Percentiles rank a stretch among this genome's conserved stretches.
Conservation (phyloP, 129 eudicot genomes). For the Dittrichia graveolens region DNA sequence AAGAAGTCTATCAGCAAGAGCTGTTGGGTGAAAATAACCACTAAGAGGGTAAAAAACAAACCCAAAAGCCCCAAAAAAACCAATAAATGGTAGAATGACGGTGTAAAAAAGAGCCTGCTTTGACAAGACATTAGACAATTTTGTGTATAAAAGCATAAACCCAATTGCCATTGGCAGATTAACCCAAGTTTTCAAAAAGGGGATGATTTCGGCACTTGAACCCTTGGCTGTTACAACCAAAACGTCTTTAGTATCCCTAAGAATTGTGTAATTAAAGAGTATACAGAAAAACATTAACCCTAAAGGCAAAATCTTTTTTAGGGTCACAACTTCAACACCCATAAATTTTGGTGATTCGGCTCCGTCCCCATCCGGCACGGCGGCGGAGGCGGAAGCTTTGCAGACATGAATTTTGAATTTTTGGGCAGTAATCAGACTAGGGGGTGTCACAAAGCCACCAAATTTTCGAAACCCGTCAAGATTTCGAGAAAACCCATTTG, state of each 20-base stretch:
- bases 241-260: constrained; percentile 97
- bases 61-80: constrained; percentile 99
- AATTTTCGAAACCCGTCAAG: constrained; percentile 54
- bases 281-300: constrained; percentile 97
- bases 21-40: constrained; percentile 78
- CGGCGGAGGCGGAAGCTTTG: constrained; percentile 68
- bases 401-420: constrained; percentile 51
- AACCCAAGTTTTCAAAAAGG: constrained; percentile 98
- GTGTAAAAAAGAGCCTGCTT: constrained; percentile 83
- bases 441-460: constrained; percentile 48
- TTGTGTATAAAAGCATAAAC: constrained; percentile 87
- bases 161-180: constrained; percentile 99
- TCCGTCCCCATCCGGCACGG: constrained; percentile 54
- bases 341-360: constrained; percentile 60
- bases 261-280: constrained; percentile 87
- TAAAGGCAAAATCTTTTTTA: constrained; percentile 86
- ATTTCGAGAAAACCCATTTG: constrained; percentile 55
- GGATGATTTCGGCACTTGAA: constrained; percentile 98
- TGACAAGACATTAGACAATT: constrained; percentile 79
- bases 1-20: constrained; percentile 87
- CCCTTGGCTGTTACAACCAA: constrained; percentile 97
- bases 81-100: constrained; percentile 85
- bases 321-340: constrained; percentile 75
- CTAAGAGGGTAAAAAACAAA: constrained; percentile 90
- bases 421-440: constrained; percentile 26